Evolutionary conservation across 768 basidiomycete species (phyloP).

Genomic region (Termitomyces sp.): DNA sequence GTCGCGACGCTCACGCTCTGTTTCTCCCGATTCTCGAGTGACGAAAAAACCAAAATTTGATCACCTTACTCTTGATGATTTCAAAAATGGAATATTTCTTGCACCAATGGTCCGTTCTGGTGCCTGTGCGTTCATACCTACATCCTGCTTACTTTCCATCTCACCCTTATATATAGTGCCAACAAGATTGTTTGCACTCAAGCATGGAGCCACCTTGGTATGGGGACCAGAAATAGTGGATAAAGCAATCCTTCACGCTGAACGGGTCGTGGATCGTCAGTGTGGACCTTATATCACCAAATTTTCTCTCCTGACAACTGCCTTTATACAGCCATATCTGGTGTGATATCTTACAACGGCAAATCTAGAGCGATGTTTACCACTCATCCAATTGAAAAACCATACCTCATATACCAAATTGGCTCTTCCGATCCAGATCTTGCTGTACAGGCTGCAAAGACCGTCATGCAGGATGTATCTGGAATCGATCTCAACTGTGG

Average conservation of each 20-base stretch:
- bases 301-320: neutral
- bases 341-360: constrained; percentile 84
- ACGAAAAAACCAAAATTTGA: constrained; percentile 51
- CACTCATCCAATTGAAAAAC: constrained; percentile 91
- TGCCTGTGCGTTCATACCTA: constrained; percentile 49
- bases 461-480: constrained; percentile 82
- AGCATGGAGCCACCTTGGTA: constrained; percentile 89
- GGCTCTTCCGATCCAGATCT: constrained; percentile 86
- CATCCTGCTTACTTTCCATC: constrained; percentile 3
- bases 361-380: constrained; percentile 83
- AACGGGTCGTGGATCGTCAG: constrained; percentile 84
- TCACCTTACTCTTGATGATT: constrained; percentile 65
- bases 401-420: constrained; percentile 92
- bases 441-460: constrained; percentile 87
- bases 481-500: constrained; percentile 98
- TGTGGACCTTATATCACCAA: constrained; percentile 4
- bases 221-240: constrained; percentile 98
- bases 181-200: constrained; percentile 79
- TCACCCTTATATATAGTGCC: constrained; percentile 51
- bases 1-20: constrained; percentile 47
- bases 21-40: constrained; percentile 41
- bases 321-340: constrained; percentile 58
- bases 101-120: constrained; percentile 99
- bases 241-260: constrained; percentile 86
- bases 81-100: constrained; percentile 87